Base-by-base conservation (phyloP, 257 asterid genomes). In the Schizonepeta tenuifolia region DNA sequence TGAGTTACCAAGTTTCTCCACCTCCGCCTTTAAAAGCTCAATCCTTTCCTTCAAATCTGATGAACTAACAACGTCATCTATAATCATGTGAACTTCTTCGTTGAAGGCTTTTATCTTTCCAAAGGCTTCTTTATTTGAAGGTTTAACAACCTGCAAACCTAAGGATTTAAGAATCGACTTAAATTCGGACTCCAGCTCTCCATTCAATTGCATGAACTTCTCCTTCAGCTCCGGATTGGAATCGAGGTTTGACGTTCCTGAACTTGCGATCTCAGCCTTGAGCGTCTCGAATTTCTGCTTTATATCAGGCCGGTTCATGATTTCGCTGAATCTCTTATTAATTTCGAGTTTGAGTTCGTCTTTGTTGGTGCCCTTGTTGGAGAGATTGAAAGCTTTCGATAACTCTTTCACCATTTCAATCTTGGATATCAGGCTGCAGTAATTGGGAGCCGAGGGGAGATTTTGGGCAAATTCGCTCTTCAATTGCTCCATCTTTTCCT, bases 381-480 rank as follows among this genome's bases (percentile, higher is more conserved):
- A 65, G 20, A 73, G 70, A 73, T 72, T 72, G 77, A 70, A 85
- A 54, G 82, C 75, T 51, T 70, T 73, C 70, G 87, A 80, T 60
- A 93, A 69, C 70, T 89, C 92, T 58, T 81, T 79, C 74, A 84
- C 73, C 90, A 79, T 81, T 31, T 79, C 87, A 70, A 89, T 84
- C 83, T 86, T 91, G 70, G 73, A 51, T 67, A 72, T 76, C 69
- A 94, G 79, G 80, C 83, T 86, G 43, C 80, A 51, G 82, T 85
- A 88, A 71, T 88, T 88, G 24, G 96, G 90, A 83, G 95, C 89
- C 44, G 80, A 58, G 31, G 90, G 85, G 47, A 94, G 86, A 6
- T 71, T 88, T 70, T 76, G 77, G 43, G 61, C 60, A 69, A 89
- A 94, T 75, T 91, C 96, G 9, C 69, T 73, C 67, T 55, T 77